phyloP scores from a whole-genome alignment of 2,329 filamentous ascomycete genomes.

The Alternaria viburni region DNA sequence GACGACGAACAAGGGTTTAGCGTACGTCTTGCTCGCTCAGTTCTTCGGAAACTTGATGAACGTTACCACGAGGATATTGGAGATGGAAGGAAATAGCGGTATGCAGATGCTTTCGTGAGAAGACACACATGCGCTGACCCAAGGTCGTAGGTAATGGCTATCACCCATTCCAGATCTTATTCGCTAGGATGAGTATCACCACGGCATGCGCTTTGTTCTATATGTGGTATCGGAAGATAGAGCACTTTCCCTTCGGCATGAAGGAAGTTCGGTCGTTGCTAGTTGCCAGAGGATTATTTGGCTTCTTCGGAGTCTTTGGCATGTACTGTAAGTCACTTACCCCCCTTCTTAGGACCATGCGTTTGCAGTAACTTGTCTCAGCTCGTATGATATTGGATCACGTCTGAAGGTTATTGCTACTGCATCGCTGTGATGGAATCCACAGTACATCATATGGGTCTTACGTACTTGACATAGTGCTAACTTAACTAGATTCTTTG shows the following conservation, averaged over 20 bases:
- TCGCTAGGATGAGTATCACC: slow-evolving; percentile 79
- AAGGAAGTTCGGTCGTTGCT: slow-evolving; percentile 72
- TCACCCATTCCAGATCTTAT: slow-evolving; percentile 80
- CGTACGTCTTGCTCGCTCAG: slow-evolving; percentile 76
- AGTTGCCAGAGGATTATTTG: slow-evolving; percentile 69
- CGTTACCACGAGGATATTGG: slow-evolving; percentile 76
- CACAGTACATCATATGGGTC: slow-evolving; percentile 4
- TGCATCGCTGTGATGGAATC: not conserved
- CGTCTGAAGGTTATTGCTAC: not conserved
- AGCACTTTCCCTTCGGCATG: slow-evolving; percentile 73
- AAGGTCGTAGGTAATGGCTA: slow-evolving; percentile 62
- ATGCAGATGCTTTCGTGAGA: not conserved
- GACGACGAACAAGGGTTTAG: slow-evolving; percentile 72
- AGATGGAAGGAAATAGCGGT: slow-evolving; percentile 68
- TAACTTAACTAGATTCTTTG: slow-evolving; percentile 59
- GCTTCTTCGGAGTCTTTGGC: slow-evolving; percentile 79
- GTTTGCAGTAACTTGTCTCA: slow-evolving; percentile 2
- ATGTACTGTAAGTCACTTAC: slow-evolving; percentile 66
- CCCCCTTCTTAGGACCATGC: not conserved
- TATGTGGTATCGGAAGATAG: slow-evolving; percentile 73
- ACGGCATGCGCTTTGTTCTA: slow-evolving; percentile 69
- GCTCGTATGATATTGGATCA: not conserved
- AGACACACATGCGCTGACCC: not conserved
- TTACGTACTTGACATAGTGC: slow-evolving; percentile 22
- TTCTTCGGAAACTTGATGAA: slow-evolving; percentile 88